Conservation (phyloP, 768 basidiomycete genomes). For the Suillus paluster region DNA sequence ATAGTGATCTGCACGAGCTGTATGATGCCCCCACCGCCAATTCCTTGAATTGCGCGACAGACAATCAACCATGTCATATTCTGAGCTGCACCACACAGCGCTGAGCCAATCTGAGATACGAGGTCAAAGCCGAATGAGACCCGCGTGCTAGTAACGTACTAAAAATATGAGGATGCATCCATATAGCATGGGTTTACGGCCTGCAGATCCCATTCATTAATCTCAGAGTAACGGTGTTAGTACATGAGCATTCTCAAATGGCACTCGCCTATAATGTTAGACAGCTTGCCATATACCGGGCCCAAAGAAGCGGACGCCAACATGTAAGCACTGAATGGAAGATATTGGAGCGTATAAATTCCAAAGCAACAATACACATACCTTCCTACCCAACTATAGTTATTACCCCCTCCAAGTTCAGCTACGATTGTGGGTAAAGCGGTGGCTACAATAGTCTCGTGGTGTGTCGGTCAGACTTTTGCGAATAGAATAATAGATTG, state of each 20-base stretch:
- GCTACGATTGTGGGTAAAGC: slow-evolving; percentile 55
- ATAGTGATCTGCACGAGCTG: slow-evolving; percentile 43
- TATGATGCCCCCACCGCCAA: slow-evolving; percentile 45
- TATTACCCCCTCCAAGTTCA: slow-evolving; percentile 46
- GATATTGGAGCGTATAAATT: background rate
- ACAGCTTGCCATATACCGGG: slow-evolving; percentile 53
- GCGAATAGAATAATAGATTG: background rate
- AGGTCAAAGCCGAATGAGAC: background rate
- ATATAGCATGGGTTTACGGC: slow-evolving; percentile 44
- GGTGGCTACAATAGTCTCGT: slow-evolving; percentile 50
- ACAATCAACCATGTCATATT: slow-evolving; percentile 47
- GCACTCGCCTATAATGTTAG: slow-evolving; percentile 41
- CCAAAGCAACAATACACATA: slow-evolving; percentile 15
- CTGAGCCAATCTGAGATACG: slow-evolving; percentile 38
- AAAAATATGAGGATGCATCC: slow-evolving; percentile 42
- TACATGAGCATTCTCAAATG: background rate
- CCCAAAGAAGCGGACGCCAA: slow-evolving; percentile 46
- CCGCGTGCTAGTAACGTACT: slow-evolving; percentile 18
- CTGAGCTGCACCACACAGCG: slow-evolving; percentile 48
- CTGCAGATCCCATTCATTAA: slow-evolving; percentile 17
- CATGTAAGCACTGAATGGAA: slow-evolving; percentile 45
- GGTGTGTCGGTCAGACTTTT: background rate
- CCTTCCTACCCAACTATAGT: slow-evolving; percentile 57
- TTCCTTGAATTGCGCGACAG: slow-evolving; percentile 46
- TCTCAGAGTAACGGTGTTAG: background rate